These are phyloP conservation scores for Apiospora malaysiana DNA, from an alignment of 2,329 filamentous ascomycete genomes.

Conservation along the genomic window DNA sequence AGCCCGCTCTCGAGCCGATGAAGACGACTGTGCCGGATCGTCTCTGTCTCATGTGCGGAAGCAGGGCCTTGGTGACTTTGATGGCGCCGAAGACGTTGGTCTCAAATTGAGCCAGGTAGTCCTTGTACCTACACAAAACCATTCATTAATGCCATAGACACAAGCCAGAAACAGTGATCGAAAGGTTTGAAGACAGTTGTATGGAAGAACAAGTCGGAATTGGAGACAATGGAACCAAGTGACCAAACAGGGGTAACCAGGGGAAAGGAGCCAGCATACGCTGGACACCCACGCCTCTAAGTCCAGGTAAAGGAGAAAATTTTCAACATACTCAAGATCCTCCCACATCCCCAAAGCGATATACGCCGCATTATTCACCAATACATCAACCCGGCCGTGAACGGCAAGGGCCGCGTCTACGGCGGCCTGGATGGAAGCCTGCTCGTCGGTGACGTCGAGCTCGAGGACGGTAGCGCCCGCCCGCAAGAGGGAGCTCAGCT, in stretches of 20 bases:
- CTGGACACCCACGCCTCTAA: not conserved
- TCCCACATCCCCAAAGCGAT: not conserved
- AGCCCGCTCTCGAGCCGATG: constrained; percentile 28
- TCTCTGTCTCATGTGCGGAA: constrained; percentile 27
- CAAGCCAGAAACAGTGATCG: not conserved
- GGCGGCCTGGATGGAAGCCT: not conserved
- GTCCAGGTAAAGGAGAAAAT: not conserved
- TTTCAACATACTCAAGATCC: not conserved
- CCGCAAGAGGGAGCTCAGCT: constrained; percentile 23
- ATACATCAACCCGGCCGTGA: not conserved
- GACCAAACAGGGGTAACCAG: not conserved
- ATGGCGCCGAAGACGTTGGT: constrained; percentile 29
- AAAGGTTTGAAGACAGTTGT: too few species aligned
- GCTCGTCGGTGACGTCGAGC: constrained; percentile 6
- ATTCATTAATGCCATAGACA: not conserved
- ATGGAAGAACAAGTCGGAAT: too few species aligned
- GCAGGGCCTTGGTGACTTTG: constrained; percentile 28
- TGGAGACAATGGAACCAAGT: too few species aligned
- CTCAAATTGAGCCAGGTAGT: constrained; percentile 27
- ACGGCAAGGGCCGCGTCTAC: not conserved
- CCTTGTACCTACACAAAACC: not conserved
- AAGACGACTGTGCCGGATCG: constrained; percentile 29
- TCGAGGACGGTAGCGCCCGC: not conserved
- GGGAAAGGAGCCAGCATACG: not conserved
- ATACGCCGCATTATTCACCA: constrained; percentile 8